Conservation (phyloP, 805 yeast species). For the Ogataea methanolica region DNA sequence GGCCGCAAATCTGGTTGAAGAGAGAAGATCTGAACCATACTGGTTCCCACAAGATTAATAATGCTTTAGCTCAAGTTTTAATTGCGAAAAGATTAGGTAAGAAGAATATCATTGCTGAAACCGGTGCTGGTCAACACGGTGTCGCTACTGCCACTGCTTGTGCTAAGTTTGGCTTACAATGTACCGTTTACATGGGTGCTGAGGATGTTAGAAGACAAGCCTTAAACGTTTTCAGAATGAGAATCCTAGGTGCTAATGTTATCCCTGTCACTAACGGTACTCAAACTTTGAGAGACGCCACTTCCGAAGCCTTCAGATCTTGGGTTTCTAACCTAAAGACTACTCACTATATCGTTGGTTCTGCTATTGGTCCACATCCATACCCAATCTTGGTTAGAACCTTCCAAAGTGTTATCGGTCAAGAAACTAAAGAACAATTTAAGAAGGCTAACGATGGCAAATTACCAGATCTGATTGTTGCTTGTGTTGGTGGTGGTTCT, state of each 20-base stretch:
- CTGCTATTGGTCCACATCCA: conserved; percentile 99
- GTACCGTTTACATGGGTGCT: conserved; percentile 98
- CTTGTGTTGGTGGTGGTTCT: conserved; percentile 99
- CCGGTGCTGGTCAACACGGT: conserved; percentile 94
- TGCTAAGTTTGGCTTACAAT: conserved; percentile 87
- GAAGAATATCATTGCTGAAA: conserved; percentile 75
- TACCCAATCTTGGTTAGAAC: conserved; percentile 97
- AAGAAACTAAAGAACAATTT: conserved; percentile 91
- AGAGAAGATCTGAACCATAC: conserved; percentile 94
- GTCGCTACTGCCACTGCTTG: conserved; percentile 91
- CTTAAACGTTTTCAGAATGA: conserved; percentile 94
- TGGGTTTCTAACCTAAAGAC: conserved; percentile 88
- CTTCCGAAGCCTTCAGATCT: conserved; percentile 91
- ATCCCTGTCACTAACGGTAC: conserved; percentile 94
- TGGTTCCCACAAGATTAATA: conserved; percentile 84
- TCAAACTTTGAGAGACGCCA: conserved; percentile 93
- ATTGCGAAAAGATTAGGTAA: conserved; percentile 78
- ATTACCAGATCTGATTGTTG: conserved; percentile 90
- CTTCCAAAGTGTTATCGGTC: conserved; percentile 95
- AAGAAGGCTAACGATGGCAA: conserved; percentile 71
- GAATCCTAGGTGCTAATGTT: conserved; percentile 92
- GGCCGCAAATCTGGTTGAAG: conserved; percentile 95
- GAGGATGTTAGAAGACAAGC: conserved; percentile 99
- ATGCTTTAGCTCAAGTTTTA: conserved; percentile 77
- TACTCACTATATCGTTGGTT: conserved; percentile 95